These are phyloP conservation scores for Coemansia sp. DNA, from an alignment of 192 early-diverging fungal species.

Conservation along the genomic window DNA sequence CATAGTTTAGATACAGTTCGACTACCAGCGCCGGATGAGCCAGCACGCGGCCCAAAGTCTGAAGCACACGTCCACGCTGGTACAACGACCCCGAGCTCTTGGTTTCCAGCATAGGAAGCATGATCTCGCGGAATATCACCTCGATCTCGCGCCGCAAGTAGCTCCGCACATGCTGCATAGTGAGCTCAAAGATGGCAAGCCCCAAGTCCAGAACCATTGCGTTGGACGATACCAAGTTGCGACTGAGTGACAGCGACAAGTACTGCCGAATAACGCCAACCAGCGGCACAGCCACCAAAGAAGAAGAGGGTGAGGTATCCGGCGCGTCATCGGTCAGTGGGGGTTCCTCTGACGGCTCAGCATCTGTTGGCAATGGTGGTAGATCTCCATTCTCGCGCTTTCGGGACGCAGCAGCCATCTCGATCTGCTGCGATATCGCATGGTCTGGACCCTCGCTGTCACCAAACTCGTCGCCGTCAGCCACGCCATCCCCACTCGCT, in stretches of 20 bases:
- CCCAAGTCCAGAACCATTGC: conserved; percentile 81
- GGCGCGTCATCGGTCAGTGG: not conserved
- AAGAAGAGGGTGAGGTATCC: not conserved
- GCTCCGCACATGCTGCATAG: conserved; percentile 65
- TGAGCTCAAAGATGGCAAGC: conserved; percentile 82
- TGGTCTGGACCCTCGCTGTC: conserved; percentile 45
- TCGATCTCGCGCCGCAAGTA: conserved; percentile 86
- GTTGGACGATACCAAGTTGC: conserved; percentile 78
- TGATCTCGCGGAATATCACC: conserved; percentile 86
- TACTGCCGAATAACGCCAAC: conserved; percentile 86
- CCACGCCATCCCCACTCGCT: not conserved
- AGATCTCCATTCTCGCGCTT: not conserved
- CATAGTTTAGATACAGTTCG: conserved; percentile 94
- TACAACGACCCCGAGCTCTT: conserved; percentile 59
- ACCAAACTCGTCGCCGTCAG: conserved; percentile 45
- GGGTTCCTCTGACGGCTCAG: not conserved
- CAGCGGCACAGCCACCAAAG: conserved; percentile 62
- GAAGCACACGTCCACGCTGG: conserved; percentile 76
- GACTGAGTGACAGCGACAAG: conserved; percentile 76
- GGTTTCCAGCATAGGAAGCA: conserved; percentile 87
- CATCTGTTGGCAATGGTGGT: not conserved
- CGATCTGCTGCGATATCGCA: conserved; percentile 29
- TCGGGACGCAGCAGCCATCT: conserved; percentile 5
- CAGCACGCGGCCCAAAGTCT: conserved; percentile 67
- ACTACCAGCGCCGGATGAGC: conserved; percentile 77